Evolutionary conservation across 169 alveolate genomes (phyloP), one percentile per base, ranked within the genome.

Genomic region (Plasmodium coatneyi): DNA sequence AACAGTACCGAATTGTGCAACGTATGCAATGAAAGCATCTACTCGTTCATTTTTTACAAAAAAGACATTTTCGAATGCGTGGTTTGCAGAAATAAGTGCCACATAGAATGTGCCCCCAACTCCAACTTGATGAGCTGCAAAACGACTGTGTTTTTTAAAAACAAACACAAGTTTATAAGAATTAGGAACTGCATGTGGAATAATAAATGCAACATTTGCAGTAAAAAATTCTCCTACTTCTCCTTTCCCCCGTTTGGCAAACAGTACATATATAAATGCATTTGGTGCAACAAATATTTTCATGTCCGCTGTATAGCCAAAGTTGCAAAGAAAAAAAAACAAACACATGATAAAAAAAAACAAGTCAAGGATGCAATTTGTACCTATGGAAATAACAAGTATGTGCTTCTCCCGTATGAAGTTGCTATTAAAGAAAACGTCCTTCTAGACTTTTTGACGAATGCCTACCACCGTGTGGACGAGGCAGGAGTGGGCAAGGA

Each of bases 261-360:
- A 86, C 74, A 56, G 41, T 78, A 86, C 28, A 76, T 86, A 16
- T 86, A 86, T 70, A 95, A 87, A 71, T 95, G 96, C 39, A 80
- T 92, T 25, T 95, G 96, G 96, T 95, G 96, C 71, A 95, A 95
- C 66, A 74, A 95, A 95, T 92, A 93, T 82, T 95, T 82, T 56
- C 96, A 95, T 84, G 95, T 89, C 54, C 92, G 86, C 30, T 95
- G 96, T 74, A 74, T 86, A 74, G 80, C 30, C 36, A 86, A 52
- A 36, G n/a, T 34, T 54, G 54, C 41, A 4, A 6, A 16, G 10
- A 86, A 74, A 86, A 86, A 43, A 34, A 76, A 52, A 3, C 71
- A 71, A 41, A 71, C n/a, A 41, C 34, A n/a, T 14, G 56, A 5
- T n/a, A 78, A 52, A 22, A 71, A 46, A n/a, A 71, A 46, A 9